A percentile compares a stretch with the other conserved stretches of the same genome.
Conservation (phyloP, 73 alveolate genomes). For the Symbiodinium natans region DNA sequence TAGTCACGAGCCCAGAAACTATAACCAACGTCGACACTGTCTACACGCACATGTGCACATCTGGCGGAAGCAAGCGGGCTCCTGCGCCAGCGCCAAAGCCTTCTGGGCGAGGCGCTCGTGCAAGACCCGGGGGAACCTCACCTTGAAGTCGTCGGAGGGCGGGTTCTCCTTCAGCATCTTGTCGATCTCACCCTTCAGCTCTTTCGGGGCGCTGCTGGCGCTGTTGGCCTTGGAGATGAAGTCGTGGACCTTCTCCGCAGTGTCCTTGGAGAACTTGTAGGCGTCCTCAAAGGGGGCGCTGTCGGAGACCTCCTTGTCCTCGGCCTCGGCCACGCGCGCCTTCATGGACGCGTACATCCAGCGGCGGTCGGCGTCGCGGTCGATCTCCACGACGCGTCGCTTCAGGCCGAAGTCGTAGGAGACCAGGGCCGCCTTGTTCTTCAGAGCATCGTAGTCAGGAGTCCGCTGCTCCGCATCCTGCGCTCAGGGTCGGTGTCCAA, state of each 20-base stretch:
- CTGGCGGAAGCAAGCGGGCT: background rate
- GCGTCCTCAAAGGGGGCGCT: conserved; percentile 22
- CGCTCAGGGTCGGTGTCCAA: background rate
- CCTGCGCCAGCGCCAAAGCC: background rate
- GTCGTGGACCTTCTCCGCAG: background rate
- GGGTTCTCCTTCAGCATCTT: background rate
- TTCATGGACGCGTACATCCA: conserved; percentile 9
- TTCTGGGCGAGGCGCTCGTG: background rate
- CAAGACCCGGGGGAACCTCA: background rate
- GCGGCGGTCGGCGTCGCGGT: conserved; percentile 94
- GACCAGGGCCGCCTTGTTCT: conserved; percentile 40
- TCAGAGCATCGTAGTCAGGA: conserved; percentile 42
- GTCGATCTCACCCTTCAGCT: background rate
- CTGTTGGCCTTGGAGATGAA: background rate
- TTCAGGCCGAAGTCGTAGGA: conserved; percentile 64
- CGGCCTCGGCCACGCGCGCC: conserved; percentile 21
- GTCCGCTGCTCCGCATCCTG: conserved; percentile 31
- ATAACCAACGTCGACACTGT: background rate
- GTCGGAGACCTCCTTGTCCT: conserved; percentile 37
- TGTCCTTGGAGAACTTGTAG: background rate
- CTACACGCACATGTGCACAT: too few species aligned
- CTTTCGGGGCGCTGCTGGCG: background rate
- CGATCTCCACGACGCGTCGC: conserved; percentile 32
- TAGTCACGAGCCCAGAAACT: background rate
- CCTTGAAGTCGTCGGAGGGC: background rate